Base-by-base conservation (phyloP, 148 eudicot genomes). In the Oxyria digyna region DNA sequence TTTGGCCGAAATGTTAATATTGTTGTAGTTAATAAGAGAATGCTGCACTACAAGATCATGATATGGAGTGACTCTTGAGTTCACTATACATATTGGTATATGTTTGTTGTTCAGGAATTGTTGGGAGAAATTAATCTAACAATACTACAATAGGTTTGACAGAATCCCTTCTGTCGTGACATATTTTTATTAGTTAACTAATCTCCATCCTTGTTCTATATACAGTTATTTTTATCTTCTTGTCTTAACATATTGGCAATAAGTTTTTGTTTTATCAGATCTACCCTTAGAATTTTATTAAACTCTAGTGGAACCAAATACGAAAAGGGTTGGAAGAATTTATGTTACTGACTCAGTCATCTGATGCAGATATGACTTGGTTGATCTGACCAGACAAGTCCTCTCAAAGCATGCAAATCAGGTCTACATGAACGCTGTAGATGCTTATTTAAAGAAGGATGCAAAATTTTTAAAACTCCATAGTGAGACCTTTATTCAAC, bases 311-410 rank as follows among this genome's bases (percentile, higher is more conserved):
- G 45, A 42, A 42, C 45, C 45, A 42, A 42, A 46, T 20, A n/a
- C 31, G 33, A 21, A 32, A 8, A 11, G 24, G 5, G 31, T 4
- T 23, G 15, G 23, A 59, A 27, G 65, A 13, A 31, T 63, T 18
- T 14, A 23, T 6, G 29, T 21, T 52, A 9, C 59, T 35, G 35
- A 32, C 42, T 4, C 8, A 37, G 48, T 42, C 29, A 35, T 67
- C 31, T 32, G 24, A 68, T 64, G 74, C 86, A 94, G 97, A 86
- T 94, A 94, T 66, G 99, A 94, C 80, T 84, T 94, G 87, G 99
- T 94, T 74, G 99, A 94, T 76, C 81, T 94, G 85, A 87, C 89
- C 41, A 86, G 99, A 73, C 99, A 94, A 84, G 89, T 79, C 55
- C 85, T 94, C 31, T 94, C 99, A 66, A 94, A 94, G 85, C 80